These are phyloP conservation scores for Crepidotus sp. DNA, from an alignment of 1,284 basidiomycete genomes.

Conservation along the genomic window DNA sequence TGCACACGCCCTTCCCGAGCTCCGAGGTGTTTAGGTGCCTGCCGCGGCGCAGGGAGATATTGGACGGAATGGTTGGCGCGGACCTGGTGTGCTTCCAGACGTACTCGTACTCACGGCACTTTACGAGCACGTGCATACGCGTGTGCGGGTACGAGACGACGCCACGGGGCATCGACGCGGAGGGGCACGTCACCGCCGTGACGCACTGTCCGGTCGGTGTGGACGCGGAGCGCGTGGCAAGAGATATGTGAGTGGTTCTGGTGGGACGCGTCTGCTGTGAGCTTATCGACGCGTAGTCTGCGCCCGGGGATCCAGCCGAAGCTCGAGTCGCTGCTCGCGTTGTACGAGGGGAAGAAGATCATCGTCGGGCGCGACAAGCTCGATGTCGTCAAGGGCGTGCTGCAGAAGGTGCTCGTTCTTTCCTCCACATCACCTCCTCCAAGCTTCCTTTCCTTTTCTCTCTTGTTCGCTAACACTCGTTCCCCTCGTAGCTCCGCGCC, in stretches of 20 bases:
- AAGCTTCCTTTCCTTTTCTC: background rate
- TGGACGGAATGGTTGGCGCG: constrained; percentile 97
- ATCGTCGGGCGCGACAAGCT: constrained; percentile 99
- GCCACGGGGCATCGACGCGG: constrained; percentile 78
- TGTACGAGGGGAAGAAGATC: constrained; percentile 98
- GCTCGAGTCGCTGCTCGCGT: constrained; percentile 70
- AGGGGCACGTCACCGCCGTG: constrained; percentile 81
- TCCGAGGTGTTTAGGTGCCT: constrained; percentile 94
- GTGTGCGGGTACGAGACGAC: constrained; percentile 59
- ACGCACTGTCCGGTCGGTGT: constrained; percentile 96
- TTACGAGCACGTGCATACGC: constrained; percentile 10
- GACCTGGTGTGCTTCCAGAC: constrained; percentile 95
- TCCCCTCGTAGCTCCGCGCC: constrained; percentile 57
- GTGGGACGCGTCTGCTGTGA: constrained; percentile 3
- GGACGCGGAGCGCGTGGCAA: constrained; percentile 83
- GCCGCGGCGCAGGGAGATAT: constrained; percentile 84
- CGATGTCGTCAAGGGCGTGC: constrained; percentile 94
- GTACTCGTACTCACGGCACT: constrained; percentile 82
- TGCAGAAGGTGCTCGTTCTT: constrained; percentile 92
- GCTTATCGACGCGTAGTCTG: constrained; percentile 32
- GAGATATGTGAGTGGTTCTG: constrained; percentile 55
- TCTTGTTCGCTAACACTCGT: background rate
- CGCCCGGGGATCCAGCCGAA: constrained; percentile 84
- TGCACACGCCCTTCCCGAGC: constrained; percentile 96
- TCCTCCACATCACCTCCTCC: too few species aligned